Conservation (phyloP, 306 rosid species). For the Trichosanthes truncata region DNA sequence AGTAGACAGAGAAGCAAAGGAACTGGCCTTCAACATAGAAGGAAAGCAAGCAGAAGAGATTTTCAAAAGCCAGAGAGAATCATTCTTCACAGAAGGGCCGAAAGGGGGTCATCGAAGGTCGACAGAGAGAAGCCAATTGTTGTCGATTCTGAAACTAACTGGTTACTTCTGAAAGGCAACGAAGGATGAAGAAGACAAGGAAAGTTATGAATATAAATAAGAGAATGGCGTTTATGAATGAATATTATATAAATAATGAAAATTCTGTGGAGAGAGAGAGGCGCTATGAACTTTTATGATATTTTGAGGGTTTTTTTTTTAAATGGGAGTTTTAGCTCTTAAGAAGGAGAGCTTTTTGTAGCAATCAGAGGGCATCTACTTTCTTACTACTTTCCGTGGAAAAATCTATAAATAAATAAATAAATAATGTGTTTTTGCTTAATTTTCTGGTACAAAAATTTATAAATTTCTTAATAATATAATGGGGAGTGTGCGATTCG, state of each 20-base stretch:
- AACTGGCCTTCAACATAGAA: constrained; percentile 17
- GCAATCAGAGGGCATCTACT: not conserved
- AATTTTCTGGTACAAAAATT: too few species aligned
- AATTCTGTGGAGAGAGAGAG: not conserved
- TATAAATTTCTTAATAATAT: too few species aligned
- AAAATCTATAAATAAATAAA: not conserved
- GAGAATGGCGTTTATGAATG: not conserved
- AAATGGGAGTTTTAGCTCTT: not conserved
- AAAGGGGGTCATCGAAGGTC: not conserved
- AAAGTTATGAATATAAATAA: not conserved
- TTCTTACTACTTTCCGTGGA: not conserved
- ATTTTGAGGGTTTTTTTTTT: not conserved
- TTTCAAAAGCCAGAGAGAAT: constrained; percentile 15
- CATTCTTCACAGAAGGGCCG: constrained; percentile 21
- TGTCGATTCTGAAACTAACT: not conserved
- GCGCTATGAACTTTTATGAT: not conserved
- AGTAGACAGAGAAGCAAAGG: constrained; percentile 17
- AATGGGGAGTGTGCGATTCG: too few species aligned
- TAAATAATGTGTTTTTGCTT: not conserved
- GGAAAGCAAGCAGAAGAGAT: constrained; percentile 18
- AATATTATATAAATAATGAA: not conserved
- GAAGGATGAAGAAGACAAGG: not conserved
- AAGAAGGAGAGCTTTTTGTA: not conserved
- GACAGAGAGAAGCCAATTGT: not conserved
- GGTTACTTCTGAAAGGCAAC: not conserved